phyloP scores from a whole-genome alignment of 202 grass and related monocot species.

The Hordeum pubiflorum region DNA sequence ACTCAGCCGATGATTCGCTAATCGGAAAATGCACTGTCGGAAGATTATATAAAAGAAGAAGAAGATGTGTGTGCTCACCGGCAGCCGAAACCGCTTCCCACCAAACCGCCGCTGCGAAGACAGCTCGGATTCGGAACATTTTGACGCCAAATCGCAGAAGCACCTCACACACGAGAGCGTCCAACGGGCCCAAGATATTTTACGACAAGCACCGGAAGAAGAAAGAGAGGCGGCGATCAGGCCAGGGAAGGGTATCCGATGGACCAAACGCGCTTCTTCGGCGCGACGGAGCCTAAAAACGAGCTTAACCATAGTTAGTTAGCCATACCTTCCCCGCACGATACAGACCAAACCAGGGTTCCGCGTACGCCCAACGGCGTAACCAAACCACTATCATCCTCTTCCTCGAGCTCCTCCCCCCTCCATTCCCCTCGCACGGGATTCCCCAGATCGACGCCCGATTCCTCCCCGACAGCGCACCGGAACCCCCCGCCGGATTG shows the following conservation, averaged over 20 bases:
- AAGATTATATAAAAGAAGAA: neutral
- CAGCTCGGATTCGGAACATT: neutral
- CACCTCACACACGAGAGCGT: neutral
- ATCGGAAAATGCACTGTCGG: neutral
- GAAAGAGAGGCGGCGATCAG: neutral
- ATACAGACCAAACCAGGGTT: constrained; percentile 31
- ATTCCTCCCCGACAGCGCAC: neutral
- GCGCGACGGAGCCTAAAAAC: neutral
- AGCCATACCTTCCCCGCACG: neutral
- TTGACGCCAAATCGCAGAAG: neutral
- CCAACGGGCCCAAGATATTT: neutral
- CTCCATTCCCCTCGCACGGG: neutral
- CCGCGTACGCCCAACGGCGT: constrained; percentile 18
- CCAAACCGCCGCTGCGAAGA: neutral
- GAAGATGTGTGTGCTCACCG: neutral
- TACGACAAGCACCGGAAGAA: neutral
- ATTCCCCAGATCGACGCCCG: constrained; percentile 13
- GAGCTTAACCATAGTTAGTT: constrained; percentile 40
- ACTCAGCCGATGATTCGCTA: neutral
- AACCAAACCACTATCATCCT: constrained; percentile 1
- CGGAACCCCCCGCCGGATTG: neutral
- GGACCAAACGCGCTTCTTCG: neutral
- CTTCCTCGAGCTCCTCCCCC: constrained; percentile 15
- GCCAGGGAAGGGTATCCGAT: neutral
- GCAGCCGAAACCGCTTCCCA: neutral